Conservation (phyloP, 495 filamentous ascomycete genomes). For the Podospora comata region DNA sequence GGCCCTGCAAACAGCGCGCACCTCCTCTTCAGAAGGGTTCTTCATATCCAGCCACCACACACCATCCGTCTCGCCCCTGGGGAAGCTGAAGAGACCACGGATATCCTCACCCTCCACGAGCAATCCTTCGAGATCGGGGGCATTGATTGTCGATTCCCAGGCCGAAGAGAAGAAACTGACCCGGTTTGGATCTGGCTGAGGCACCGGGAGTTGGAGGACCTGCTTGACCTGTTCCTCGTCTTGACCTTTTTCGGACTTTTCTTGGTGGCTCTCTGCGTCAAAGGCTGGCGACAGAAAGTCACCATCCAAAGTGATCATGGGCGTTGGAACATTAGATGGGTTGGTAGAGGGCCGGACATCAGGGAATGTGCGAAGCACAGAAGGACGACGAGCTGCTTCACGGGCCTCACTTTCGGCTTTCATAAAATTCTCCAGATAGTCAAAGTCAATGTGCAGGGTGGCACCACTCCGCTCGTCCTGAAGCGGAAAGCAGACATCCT, state of each 20-base stretch:
- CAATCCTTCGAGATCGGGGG: slow-evolving; percentile 80
- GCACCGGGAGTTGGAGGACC: slow-evolving; percentile 29
- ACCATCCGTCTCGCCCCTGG: slow-evolving; percentile 63
- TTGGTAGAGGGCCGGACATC: slow-evolving; percentile 49
- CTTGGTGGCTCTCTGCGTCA: slow-evolving; percentile 29
- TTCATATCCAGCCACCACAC: slow-evolving; percentile 96
- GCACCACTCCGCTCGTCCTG: slow-evolving; percentile 48
- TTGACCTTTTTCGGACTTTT: slow-evolving; percentile 35
- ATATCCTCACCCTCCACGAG: slow-evolving; percentile 85
- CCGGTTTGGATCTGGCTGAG: slow-evolving; percentile 57
- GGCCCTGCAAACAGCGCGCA: slow-evolving; percentile 80
- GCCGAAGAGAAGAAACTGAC: slow-evolving; percentile 97
- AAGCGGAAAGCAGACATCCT: slow-evolving; percentile 81
- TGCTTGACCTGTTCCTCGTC: slow-evolving; percentile 22
- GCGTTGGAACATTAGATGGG: slow-evolving; percentile 15
- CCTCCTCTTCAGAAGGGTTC: slow-evolving; percentile 84
- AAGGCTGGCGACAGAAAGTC: slow-evolving; percentile 48
- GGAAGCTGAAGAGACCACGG: slow-evolving; percentile 80
- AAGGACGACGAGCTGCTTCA: slow-evolving; percentile 37
- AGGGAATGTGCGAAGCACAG: slow-evolving; percentile 54
- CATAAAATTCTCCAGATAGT: slow-evolving; percentile 83
- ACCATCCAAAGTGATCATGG: slow-evolving; percentile 45
- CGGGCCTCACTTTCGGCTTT: slow-evolving; percentile 50
- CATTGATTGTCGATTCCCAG: slow-evolving; percentile 85
- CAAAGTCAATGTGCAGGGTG: slow-evolving; percentile 70